These are phyloP conservation scores for Gonium pectorale DNA, from an alignment of 139 green algal species.

Conservation along the genomic window DNA sequence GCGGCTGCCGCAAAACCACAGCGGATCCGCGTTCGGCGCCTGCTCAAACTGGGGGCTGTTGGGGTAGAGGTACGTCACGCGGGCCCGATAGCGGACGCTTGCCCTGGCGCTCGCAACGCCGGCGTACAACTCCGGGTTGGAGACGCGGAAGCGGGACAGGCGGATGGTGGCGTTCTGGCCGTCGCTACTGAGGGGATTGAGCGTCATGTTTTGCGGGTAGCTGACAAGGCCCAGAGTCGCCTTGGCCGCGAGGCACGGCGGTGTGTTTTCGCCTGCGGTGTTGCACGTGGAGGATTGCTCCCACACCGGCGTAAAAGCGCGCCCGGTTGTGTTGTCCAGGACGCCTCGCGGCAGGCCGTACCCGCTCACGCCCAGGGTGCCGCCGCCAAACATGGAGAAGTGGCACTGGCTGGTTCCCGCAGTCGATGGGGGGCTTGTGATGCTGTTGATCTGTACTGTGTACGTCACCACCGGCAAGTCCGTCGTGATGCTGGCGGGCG, in stretches of 20 bases:
- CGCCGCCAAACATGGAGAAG: slow-evolving; percentile 25
- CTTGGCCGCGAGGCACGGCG: neutral
- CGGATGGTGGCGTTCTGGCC: neutral
- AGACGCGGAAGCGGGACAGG: neutral
- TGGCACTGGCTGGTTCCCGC: neutral
- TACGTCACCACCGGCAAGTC: slow-evolving; percentile 2
- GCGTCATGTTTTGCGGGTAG: no score
- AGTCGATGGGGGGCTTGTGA: neutral
- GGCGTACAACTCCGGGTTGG: neutral
- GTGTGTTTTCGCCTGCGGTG: no score
- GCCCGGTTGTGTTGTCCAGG: neutral
- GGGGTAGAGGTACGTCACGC: neutral
- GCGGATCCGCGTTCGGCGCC: neutral
- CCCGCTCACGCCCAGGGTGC: neutral
- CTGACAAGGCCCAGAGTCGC: no score
- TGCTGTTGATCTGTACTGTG: neutral
- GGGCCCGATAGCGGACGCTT: neutral
- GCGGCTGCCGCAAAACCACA: slow-evolving; percentile 9
- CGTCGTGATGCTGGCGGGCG: neutral
- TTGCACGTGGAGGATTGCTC: neutral
- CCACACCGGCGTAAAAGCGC: neutral
- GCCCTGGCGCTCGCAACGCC: neutral
- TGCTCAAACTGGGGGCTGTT: neutral
- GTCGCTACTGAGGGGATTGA: neutral
- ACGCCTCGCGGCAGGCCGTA: slow-evolving; percentile 12